These are phyloP conservation scores for Euphorbia celastroides DNA, from an alignment of 441 rosid species.

Conservation along the genomic window DNA sequence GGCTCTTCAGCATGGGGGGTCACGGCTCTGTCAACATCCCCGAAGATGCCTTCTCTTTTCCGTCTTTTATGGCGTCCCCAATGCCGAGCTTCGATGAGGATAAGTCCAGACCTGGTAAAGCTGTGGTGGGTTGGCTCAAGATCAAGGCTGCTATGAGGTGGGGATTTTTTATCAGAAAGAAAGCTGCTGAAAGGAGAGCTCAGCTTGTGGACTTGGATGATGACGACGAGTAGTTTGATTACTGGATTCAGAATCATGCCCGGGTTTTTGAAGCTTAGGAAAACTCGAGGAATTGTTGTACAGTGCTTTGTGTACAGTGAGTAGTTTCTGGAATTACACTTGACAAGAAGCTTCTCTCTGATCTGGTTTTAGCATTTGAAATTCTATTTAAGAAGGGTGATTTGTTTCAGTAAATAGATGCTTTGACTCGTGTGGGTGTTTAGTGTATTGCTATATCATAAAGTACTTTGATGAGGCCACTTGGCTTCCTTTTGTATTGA, in stretches of 20 bases:
- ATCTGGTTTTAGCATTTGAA: constrained; percentile 13
- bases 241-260: constrained; percentile 11
- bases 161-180: constrained; percentile 84
- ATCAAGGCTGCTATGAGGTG: constrained; percentile 95
- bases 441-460: constrained; percentile 14
- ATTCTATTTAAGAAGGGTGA: constrained; percentile 10
- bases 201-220: constrained; percentile 73
- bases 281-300: constrained; percentile 30
- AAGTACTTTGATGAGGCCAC: too few relatives aligned
- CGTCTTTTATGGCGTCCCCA: constrained; percentile 45
- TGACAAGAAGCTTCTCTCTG: constrained; percentile 12
- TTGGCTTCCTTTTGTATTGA: too few relatives aligned
- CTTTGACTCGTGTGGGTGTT: constrained; percentile 21
- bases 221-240: constrained; percentile 36
- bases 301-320: constrained; percentile 51
- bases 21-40: constrained; percentile 42
- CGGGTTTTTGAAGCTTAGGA: constrained; percentile 14
- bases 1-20: constrained; percentile 58
- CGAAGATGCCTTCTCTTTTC: constrained; percentile 45
- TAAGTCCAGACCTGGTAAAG: constrained; percentile 68
- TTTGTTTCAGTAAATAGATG: constrained; percentile 19
- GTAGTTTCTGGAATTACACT: constrained; percentile 21
- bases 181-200: constrained; percentile 90
- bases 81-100: constrained; percentile 45
- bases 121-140: constrained; percentile 94